These are phyloP conservation scores for Arthrobotrys pseudoclavata DNA, from an alignment of 2,329 filamentous ascomycete species.

Conservation along the genomic window DNA sequence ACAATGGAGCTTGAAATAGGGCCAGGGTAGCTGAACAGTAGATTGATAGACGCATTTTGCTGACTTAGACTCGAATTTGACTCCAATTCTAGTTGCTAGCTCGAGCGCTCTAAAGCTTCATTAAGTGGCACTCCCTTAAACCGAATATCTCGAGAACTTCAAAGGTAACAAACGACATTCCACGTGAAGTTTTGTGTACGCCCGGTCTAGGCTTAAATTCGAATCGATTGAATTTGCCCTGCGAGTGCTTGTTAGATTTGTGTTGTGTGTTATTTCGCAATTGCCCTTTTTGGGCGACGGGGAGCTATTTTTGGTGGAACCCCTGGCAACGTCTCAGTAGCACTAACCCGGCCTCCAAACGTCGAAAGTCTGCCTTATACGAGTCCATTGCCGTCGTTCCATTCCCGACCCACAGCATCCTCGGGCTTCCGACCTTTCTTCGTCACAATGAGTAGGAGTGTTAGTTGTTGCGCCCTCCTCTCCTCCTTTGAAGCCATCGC, in stretches of 20 bases:
- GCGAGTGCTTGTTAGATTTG: background rate
- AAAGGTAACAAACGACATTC: too few species aligned
- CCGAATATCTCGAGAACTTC: background rate
- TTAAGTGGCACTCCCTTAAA: too few species aligned
- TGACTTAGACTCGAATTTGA: background rate
- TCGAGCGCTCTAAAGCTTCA: background rate
- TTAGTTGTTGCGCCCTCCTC: slow-evolving; percentile 26
- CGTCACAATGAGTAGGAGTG: slow-evolving; percentile 55
- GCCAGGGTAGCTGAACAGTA: background rate
- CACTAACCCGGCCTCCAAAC: slow-evolving; percentile 37
- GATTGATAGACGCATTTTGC: background rate
- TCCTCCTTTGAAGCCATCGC: slow-evolving; percentile 39
- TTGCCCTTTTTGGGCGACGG: slow-evolving; percentile 15
- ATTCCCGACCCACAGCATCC: slow-evolving; percentile 11
- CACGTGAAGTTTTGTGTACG: background rate
- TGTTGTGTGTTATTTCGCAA: slow-evolving; percentile 31
- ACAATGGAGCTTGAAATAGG: background rate
- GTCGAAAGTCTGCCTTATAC: slow-evolving; percentile 37
- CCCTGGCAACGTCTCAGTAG: slow-evolving; percentile 45
- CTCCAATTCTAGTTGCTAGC: too few species aligned
- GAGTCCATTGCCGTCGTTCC: slow-evolving; percentile 22
- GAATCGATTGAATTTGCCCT: too few species aligned
- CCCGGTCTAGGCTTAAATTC: background rate
- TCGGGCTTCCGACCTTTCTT: slow-evolving; percentile 14
- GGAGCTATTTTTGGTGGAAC: slow-evolving; percentile 40